Evolutionary conservation across 306 rosid genomes (phyloP).

Genomic region (Elaeagnus macrophylla): DNA sequence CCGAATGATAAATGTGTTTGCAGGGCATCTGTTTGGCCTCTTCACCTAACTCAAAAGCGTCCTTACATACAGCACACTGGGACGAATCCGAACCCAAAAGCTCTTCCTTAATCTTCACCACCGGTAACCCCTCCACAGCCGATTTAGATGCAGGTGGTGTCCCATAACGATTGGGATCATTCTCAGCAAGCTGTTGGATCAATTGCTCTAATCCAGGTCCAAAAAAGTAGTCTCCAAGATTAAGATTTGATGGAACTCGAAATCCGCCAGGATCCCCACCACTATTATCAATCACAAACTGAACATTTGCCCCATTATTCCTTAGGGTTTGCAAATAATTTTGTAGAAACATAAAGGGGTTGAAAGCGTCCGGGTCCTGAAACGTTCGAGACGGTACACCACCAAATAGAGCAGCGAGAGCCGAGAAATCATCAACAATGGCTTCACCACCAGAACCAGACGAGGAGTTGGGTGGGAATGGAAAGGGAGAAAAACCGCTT

Average conservation of each 20-base stretch:
- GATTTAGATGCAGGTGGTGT: slow-evolving; percentile 80
- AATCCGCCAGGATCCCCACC: slow-evolving; percentile 42
- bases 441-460: slow-evolving; percentile 13
- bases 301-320: slow-evolving; percentile 58
- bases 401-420: slow-evolving; percentile 31
- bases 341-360: slow-evolving; percentile 60
- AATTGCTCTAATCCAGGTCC: slow-evolving; percentile 92
- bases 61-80: slow-evolving; percentile 92
- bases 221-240: slow-evolving; percentile 79
- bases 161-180: slow-evolving; percentile 80
- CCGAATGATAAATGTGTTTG: slow-evolving; percentile 71
- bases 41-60: slow-evolving; percentile 56
- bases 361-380: slow-evolving; percentile 49
- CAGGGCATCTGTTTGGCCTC: slow-evolving; percentile 82
- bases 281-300: slow-evolving; percentile 51
- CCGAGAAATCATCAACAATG: slow-evolving; percentile 42
- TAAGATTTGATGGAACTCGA: slow-evolving; percentile 44
- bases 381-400: slow-evolving; percentile 27
- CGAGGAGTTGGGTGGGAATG: neutral
- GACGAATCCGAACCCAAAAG: slow-evolving; percentile 58
- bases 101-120: slow-evolving; percentile 42
- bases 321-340: slow-evolving; percentile 60
- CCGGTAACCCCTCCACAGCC: slow-evolving; percentile 50
- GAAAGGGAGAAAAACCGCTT: neutral
- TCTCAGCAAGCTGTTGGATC: slow-evolving; percentile 90